Evolutionary conservation across 768 basidiomycete genomes (phyloP).

Genomic region (Boletus rubropictus): DNA sequence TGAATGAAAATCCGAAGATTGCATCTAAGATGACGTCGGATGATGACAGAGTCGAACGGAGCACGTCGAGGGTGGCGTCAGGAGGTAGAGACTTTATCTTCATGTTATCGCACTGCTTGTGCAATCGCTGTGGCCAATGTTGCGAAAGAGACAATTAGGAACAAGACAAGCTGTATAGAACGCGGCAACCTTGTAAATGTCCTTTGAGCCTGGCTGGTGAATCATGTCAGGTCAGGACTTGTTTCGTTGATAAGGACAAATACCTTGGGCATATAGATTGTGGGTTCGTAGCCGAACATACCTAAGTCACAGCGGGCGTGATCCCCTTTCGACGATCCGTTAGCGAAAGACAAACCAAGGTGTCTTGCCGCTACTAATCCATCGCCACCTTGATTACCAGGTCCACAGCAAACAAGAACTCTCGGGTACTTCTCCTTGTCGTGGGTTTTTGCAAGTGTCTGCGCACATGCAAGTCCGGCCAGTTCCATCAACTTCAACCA

Average conservation of each 20-base stretch:
- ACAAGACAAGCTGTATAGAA: neutral
- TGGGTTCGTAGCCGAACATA: constrained; percentile 88
- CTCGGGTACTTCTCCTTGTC: constrained; percentile 57
- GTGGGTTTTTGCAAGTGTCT: constrained; percentile 77
- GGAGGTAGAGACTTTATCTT: constrained; percentile 65
- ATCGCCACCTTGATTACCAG: constrained; percentile 97
- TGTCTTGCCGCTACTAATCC: constrained; percentile 95
- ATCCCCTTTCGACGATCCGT: neutral
- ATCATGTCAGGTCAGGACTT: neutral
- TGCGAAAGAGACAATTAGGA: neutral
- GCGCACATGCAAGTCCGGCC: constrained; percentile 91
- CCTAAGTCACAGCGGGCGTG: constrained; percentile 38
- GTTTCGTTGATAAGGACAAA: neutral
- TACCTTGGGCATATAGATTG: constrained; percentile 92
- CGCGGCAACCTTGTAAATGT: constrained; percentile 70
- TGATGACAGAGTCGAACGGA: constrained; percentile 46
- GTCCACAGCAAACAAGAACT: constrained; percentile 94
- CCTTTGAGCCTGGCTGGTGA: constrained; percentile 81
- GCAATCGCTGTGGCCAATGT: constrained; percentile 51
- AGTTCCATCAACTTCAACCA: constrained; percentile 82
- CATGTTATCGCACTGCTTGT: constrained; percentile 86
- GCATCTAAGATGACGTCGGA: constrained; percentile 89
- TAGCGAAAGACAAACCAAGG: constrained; percentile 50
- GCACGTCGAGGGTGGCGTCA: constrained; percentile 39
- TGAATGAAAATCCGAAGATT: constrained; percentile 97